These are phyloP conservation scores for Fraxinus paxiana DNA, from an alignment of 305 asterid genomes.

Conservation along the genomic window DNA sequence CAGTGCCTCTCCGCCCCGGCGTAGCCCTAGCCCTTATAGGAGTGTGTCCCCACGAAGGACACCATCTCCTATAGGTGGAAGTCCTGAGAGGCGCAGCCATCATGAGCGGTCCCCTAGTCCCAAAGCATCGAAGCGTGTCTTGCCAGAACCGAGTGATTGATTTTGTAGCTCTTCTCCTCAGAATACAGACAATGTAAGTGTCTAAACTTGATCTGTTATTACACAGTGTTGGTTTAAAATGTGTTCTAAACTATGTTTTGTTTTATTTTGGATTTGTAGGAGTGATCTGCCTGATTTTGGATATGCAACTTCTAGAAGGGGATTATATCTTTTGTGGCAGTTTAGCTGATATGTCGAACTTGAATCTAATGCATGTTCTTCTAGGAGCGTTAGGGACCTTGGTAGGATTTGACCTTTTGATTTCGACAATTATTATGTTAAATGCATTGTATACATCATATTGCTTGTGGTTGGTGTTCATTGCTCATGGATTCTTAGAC, in stretches of 20 bases:
- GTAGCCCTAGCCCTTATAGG: constrained; percentile 14
- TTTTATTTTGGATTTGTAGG: constrained; percentile 13
- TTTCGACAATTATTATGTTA: not conserved
- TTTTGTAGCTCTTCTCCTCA: constrained; percentile 12
- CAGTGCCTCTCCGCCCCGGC: constrained; percentile 16
- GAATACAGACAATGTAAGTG: not conserved
- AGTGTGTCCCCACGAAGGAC: constrained; percentile 19
- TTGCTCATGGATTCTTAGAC: not conserved
- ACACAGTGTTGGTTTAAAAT: not conserved
- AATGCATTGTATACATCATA: not conserved
- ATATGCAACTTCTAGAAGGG: constrained; percentile 13
- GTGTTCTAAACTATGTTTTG: not conserved
- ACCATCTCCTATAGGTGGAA: constrained; percentile 18
- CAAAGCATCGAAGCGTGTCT: not conserved
- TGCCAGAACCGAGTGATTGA: not conserved
- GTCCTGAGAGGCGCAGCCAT: constrained; percentile 7
- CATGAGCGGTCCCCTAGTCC: constrained; percentile 13
- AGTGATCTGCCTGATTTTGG: not conserved
- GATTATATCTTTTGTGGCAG: constrained; percentile 11
- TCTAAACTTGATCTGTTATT: not conserved
- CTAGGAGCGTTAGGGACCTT: constrained; percentile 12
- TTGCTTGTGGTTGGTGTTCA: constrained; percentile 5
- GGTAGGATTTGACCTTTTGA: constrained; percentile 11
- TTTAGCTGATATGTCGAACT: constrained; percentile 3
- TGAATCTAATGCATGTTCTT: constrained; percentile 17